These are phyloP conservation scores for Lactarius evosmus DNA, from an alignment of 768 basidiomycete species.

Conservation along the genomic window DNA sequence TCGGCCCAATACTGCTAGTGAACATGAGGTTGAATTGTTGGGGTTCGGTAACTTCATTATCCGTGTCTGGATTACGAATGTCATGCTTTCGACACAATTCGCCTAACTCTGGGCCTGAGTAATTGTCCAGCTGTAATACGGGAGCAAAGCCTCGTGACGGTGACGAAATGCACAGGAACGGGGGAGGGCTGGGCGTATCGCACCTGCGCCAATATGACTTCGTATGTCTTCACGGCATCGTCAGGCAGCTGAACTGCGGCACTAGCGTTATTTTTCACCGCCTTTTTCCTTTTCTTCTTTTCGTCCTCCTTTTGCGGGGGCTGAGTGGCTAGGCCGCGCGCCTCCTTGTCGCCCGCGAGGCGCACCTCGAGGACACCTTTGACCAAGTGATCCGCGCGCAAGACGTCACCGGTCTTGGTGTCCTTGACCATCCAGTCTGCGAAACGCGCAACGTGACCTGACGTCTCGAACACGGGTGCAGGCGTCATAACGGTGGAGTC, in stretches of 20 bases:
- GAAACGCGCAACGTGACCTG: slow-evolving; percentile 96
- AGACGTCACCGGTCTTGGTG: slow-evolving; percentile 88
- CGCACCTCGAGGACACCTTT: slow-evolving; percentile 89
- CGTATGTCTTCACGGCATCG: slow-evolving; percentile 70
- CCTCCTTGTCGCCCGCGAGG: slow-evolving; percentile 87
- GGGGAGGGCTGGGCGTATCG: slow-evolving; percentile 31
- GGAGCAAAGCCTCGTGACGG: slow-evolving; percentile 19
- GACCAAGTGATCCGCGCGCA: slow-evolving; percentile 95
- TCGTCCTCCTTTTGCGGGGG: slow-evolving; percentile 49
- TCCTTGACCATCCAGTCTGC: slow-evolving; percentile 99
- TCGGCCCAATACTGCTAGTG: slow-evolving; percentile 93
- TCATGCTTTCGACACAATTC: slow-evolving; percentile 76
- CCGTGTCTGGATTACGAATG: slow-evolving; percentile 87
- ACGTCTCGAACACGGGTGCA: slow-evolving; percentile 90
- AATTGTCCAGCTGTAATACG: slow-evolving; percentile 79
- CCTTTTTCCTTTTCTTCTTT: slow-evolving; percentile 71
- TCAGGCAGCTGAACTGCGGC: slow-evolving; percentile 71
- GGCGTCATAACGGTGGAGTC: slow-evolving; percentile 99
- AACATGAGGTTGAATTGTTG: slow-evolving; percentile 99
- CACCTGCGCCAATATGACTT: slow-evolving; percentile 84
- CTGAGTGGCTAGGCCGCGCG: slow-evolving; percentile 69
- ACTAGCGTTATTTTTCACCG: slow-evolving; percentile 54
- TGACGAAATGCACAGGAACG: slow-evolving; percentile 2
- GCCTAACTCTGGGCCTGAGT: slow-evolving; percentile 83
- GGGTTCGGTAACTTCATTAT: slow-evolving; percentile 89